Evolutionary conservation across 129 eudicot species (phyloP), one percentile per base, ranked within the genome.

Genomic region (Oenanthe sinensis): DNA sequence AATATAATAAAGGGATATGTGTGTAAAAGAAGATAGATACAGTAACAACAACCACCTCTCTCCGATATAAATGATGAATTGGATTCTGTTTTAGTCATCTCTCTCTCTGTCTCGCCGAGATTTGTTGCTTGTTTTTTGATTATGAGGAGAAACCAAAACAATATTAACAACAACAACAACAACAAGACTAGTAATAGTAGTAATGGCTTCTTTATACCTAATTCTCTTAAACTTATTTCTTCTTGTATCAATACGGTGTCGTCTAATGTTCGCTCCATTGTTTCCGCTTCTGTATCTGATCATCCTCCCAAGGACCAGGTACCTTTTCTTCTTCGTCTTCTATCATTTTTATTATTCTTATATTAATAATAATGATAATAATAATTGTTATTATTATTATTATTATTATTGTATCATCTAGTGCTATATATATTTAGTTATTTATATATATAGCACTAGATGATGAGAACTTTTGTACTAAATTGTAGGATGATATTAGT

Each of bases 261-360:
- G 33, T 67, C 90, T 43, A 81, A 80, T 83, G 90, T 91, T 19
- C 86, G 89, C 81, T 89, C 90, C 28, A 84, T 92, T 46, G 89
- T 90, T 26, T 81, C 95, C 52, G 87, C 85, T 19, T 87, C 85
- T 15, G 73, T 83, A 67, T 79, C 88, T 71, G 87, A 86, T 55
- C 83, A 87, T 77, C 86, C 37, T 52, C 91, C 20, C 24, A 91
- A 89, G 79, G 97, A 91, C 81, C 97, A 91, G 97, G 97, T 91
- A 2, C 2, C 26, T 43, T 81, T 74, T n/a, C 6, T 16, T 26
- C 3, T 1, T 22, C n/a, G n/a, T n/a, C 17, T 69, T 39, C 4
- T 39, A 16, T 15, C 8, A 15, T 46, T 15, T 13, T 46, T 46
- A 5, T 46, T 13, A 3, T 48, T 45, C 13, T 45, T 0, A 33